phyloP scores from a whole-genome alignment of 2,329 filamentous ascomycete genomes.

The Fusarium austroafricanum region DNA sequence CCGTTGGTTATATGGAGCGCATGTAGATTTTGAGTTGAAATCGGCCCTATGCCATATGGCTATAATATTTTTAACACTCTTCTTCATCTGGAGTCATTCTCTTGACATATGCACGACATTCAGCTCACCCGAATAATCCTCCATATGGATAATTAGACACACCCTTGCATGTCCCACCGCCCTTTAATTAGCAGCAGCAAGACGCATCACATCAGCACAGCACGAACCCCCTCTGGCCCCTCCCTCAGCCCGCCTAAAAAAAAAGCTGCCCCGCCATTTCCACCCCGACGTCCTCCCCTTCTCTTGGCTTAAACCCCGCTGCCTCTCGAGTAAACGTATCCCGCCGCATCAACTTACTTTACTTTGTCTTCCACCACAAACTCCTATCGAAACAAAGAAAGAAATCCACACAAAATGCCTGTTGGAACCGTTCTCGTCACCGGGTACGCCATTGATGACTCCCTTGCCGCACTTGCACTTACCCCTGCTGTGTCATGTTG shows the following conservation, averaged over 20 bases:
- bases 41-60: background rate
- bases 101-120: background rate
- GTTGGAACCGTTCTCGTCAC: slow-evolving; percentile 91
- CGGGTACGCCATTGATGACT: slow-evolving; percentile 68
- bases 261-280: slow-evolving; percentile 39
- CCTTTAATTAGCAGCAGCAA: slow-evolving; percentile 26
- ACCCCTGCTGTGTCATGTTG: slow-evolving; percentile 7
- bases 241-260: background rate
- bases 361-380: slow-evolving; percentile 39
- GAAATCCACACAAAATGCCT: slow-evolving; percentile 67
- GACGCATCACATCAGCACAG: slow-evolving; percentile 22
- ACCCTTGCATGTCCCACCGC: background rate
- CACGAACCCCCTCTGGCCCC: slow-evolving; percentile 7
- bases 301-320: slow-evolving; percentile 32
- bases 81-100: too few relatives aligned
- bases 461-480: slow-evolving; percentile 32
- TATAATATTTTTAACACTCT: background rate
- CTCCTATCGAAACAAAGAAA: slow-evolving; percentile 44
- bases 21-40: slow-evolving; percentile 9
- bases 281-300: slow-evolving; percentile 1
- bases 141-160: slow-evolving; percentile 8
- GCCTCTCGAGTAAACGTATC: slow-evolving; percentile 19
- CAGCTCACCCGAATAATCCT: slow-evolving; percentile 8
- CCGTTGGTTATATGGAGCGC: slow-evolving; percentile 25
- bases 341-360: slow-evolving; percentile 15